A percentile compares a stretch with the other conserved stretches of the same genome.
phyloP scores from a whole-genome alignment of 2,329 filamentous ascomycete genomes.

The Cladosporium austrohemisphaericum region DNA sequence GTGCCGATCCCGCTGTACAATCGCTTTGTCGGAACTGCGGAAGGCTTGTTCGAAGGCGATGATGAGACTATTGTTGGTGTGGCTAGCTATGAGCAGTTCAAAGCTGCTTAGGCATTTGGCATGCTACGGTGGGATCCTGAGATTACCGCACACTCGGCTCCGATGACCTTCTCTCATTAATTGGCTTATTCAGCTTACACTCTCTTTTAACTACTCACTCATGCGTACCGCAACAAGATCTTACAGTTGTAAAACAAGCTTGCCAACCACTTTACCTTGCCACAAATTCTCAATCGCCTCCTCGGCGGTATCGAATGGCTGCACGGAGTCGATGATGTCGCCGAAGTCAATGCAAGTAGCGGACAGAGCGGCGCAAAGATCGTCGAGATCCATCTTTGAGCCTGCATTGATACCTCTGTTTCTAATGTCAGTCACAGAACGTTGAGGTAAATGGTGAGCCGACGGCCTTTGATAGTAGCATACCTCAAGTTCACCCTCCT shows the following conservation, averaged over 20 bases:
- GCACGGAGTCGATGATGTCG: slow-evolving; percentile 15
- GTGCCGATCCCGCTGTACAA: too few species aligned
- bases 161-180: too few species aligned
- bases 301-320: slow-evolving; percentile 11
- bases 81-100: too few species aligned
- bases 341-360: slow-evolving; percentile 11
- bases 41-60: too few species aligned
- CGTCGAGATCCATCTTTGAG: slow-evolving; percentile 16
- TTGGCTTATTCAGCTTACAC: too few species aligned
- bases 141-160: too few species aligned
- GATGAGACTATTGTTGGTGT: too few species aligned
- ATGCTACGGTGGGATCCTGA: too few species aligned
- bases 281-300: slow-evolving; percentile 16
- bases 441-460: not conserved
- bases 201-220: too few species aligned
- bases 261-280: slow-evolving; percentile 32
- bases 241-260: slow-evolving; percentile 14
- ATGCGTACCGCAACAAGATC: too few species aligned
- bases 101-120: too few species aligned
- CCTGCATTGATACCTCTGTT: slow-evolving; percentile 18
- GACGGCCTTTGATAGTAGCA: not conserved
- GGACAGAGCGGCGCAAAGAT: slow-evolving; percentile 13
- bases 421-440: not conserved
- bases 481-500: slow-evolving; percentile 15
- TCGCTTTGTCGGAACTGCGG: too few species aligned